These are phyloP conservation scores for Tephrocybe sp. DNA, from an alignment of 768 basidiomycete genomes.

Conservation along the genomic window DNA sequence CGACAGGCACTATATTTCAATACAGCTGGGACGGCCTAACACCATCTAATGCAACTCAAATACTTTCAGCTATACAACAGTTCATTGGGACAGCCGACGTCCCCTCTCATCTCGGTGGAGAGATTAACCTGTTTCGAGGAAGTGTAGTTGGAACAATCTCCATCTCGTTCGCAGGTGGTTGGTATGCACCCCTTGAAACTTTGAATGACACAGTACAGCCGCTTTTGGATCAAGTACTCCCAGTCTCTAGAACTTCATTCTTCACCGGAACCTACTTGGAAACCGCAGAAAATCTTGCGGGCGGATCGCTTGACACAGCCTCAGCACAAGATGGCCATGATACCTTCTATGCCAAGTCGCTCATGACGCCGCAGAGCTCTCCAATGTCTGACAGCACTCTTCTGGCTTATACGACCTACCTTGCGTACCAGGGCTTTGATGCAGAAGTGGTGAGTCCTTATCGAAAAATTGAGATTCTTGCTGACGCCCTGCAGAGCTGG, in stretches of 20 bases:
- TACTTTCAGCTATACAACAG: conserved; percentile 29
- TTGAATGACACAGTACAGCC: conserved; percentile 7
- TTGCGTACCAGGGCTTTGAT: conserved; percentile 29
- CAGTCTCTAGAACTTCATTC: conserved; percentile 3
- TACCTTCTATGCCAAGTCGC: conserved; percentile 32
- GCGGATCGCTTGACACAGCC: conserved; percentile 21
- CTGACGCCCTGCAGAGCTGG: conserved; percentile 23
- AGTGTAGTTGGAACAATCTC: conserved; percentile 24
- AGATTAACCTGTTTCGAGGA: conserved; percentile 28
- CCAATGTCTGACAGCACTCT: conserved; percentile 29
- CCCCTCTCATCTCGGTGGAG: conserved; percentile 31
- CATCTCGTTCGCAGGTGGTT: conserved; percentile 27
- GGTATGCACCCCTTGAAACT: conserved; percentile 10
- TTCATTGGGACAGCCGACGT: conserved; percentile 27
- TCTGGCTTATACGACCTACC: conserved; percentile 30
- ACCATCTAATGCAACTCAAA: conserved; percentile 24
- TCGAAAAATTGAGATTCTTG: conserved; percentile 19
- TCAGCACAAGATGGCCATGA: conserved; percentile 19
- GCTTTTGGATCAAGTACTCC: not conserved
- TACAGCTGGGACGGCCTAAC: conserved; percentile 34
- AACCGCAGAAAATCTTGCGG: conserved; percentile 6
- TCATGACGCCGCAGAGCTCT: conserved; percentile 27
- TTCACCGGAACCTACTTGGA: conserved; percentile 14
- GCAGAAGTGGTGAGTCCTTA: conserved; percentile 5
- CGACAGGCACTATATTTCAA: conserved; percentile 15